Percentiles rank a stretch among this genome's conserved stretches.
phyloP scores from a whole-genome alignment of 2,329 filamentous ascomycete species.

The Claviceps lovelessii region DNA sequence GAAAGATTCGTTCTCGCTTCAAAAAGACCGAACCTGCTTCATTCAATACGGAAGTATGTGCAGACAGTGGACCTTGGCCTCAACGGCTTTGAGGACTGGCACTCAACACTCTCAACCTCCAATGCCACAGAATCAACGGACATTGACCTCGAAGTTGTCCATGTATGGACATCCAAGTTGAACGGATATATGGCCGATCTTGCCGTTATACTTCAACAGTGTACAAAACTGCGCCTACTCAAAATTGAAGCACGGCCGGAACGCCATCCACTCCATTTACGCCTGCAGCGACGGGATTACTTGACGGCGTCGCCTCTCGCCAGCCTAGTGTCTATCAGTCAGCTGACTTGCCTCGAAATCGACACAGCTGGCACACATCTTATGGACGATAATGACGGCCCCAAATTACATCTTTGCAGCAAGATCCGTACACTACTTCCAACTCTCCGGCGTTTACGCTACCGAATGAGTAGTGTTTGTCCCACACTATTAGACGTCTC shows the following conservation, averaged over 20 bases:
- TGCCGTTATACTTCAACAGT: slow-evolving; percentile 3
- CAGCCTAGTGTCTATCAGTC: slow-evolving; percentile 3
- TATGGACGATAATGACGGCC: neutral
- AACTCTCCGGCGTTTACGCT: slow-evolving; percentile 5
- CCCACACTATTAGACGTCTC: slow-evolving; percentile 1
- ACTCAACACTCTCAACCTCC: too few relatives aligned
- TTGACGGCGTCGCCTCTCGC: slow-evolving; percentile 1
- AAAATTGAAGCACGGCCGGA: slow-evolving; percentile 4
- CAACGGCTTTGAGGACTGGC: too few relatives aligned
- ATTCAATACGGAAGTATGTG: too few relatives aligned
- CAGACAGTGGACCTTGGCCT: too few relatives aligned
- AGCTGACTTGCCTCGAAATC: slow-evolving; percentile 5
- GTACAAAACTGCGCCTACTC: slow-evolving; percentile 2
- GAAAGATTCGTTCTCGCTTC: neutral
- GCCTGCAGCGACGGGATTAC: slow-evolving; percentile 3
- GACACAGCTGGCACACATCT: slow-evolving; percentile 4
- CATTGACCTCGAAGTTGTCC: neutral
- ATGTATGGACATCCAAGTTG: slow-evolving; percentile 4
- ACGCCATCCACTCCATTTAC: slow-evolving; percentile 1
- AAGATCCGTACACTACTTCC: slow-evolving; percentile 3
- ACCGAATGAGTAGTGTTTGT: slow-evolving; percentile 5
- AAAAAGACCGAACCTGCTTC: too few relatives aligned
- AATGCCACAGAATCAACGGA: too few relatives aligned
- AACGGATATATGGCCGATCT: slow-evolving; percentile 1
- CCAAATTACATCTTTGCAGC: slow-evolving; percentile 3